Evolutionary conservation across 352 stramenopile species (phyloP).

Genomic region (Phytophthora macrochlamydospora): DNA sequence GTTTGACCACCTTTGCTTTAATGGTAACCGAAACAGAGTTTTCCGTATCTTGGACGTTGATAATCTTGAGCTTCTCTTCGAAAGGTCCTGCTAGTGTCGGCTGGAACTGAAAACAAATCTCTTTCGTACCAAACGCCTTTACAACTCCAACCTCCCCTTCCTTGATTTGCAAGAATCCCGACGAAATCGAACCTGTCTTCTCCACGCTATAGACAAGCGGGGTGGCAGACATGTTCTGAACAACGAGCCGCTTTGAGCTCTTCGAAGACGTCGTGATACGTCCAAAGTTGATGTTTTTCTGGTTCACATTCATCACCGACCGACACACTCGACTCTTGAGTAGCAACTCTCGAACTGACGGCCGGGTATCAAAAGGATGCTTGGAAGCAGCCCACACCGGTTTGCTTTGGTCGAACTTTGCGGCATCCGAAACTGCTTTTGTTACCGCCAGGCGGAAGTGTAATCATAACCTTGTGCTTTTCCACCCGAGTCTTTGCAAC

Average conservation of each 20-base stretch:
- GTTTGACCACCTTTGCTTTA: slow-evolving; percentile 89
- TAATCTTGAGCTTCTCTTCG: slow-evolving; percentile 89
- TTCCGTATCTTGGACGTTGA: slow-evolving; percentile 89
- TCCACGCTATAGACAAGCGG: slow-evolving; percentile 87
- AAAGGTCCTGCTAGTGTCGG: slow-evolving; percentile 85
- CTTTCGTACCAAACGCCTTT: slow-evolving; percentile 86
- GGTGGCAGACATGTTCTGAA: slow-evolving; percentile 89
- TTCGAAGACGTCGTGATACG: slow-evolving; percentile 86
- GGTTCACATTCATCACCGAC: slow-evolving; percentile 90
- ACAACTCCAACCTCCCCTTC: slow-evolving; percentile 87
- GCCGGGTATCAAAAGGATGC: slow-evolving; percentile 80
- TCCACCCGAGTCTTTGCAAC: slow-evolving; percentile 74
- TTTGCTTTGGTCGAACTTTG: slow-evolving; percentile 64
- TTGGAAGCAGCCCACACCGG: slow-evolving; percentile 71
- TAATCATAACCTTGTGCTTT: slow-evolving; percentile 90
- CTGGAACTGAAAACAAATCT: slow-evolving; percentile 91
- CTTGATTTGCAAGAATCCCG: slow-evolving; percentile 89
- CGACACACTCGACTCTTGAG: slow-evolving; percentile 86
- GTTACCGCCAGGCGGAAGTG: slow-evolving; percentile 82
- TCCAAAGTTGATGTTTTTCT: slow-evolving; percentile 93
- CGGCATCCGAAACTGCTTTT: slow-evolving; percentile 73
- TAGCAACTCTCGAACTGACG: slow-evolving; percentile 83
- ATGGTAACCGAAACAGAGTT: slow-evolving; percentile 90
- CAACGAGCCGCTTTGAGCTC: slow-evolving; percentile 84
- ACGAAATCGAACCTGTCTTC: slow-evolving; percentile 92